These are phyloP conservation scores for Trypanosoma rangeli DNA, from an alignment of 208 protist genomes.

Conservation along the genomic window DNA sequence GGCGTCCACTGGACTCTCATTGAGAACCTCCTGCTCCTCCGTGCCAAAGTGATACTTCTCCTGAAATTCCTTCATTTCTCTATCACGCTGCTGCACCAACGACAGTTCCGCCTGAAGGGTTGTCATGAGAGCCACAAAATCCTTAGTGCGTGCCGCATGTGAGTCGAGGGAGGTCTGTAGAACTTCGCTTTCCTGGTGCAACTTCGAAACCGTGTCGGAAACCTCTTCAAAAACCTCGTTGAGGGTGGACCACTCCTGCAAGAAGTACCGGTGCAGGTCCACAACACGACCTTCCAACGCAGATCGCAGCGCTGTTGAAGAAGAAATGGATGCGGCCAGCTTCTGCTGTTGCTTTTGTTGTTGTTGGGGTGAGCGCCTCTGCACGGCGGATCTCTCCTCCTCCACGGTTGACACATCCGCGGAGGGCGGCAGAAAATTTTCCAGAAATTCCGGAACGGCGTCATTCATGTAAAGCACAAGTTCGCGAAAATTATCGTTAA, in stretches of 20 bases:
- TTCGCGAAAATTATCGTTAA: slow-evolving; percentile 59
- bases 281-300: slow-evolving; percentile 61
- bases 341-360: not conserved
- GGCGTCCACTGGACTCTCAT: slow-evolving; percentile 55
- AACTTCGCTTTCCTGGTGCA: slow-evolving; percentile 46
- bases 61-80: slow-evolving; percentile 63
- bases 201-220: slow-evolving; percentile 40
- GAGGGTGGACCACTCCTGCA: slow-evolving; percentile 54
- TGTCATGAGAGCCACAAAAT: slow-evolving; percentile 35
- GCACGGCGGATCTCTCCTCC: slow-evolving; percentile 7
- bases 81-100: slow-evolving; percentile 52
- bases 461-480: slow-evolving; percentile 65
- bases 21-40: slow-evolving; percentile 61
- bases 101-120: slow-evolving; percentile 43
- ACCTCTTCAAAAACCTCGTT: slow-evolving; percentile 58
- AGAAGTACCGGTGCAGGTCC: slow-evolving; percentile 57
- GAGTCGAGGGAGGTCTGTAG: slow-evolving; percentile 30
- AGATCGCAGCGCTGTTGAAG: slow-evolving; percentile 41
- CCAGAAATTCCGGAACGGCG: slow-evolving; percentile 43
- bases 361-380: not conserved
- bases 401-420: not conserved
- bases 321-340: not conserved
- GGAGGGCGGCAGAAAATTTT: slow-evolving; percentile 16
- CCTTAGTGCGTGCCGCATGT: slow-evolving; percentile 26
- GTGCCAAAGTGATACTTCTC: slow-evolving; percentile 62